Conservation (phyloP, 768 basidiomycete species). For the Pleurotus citrinopileatus region DNA sequence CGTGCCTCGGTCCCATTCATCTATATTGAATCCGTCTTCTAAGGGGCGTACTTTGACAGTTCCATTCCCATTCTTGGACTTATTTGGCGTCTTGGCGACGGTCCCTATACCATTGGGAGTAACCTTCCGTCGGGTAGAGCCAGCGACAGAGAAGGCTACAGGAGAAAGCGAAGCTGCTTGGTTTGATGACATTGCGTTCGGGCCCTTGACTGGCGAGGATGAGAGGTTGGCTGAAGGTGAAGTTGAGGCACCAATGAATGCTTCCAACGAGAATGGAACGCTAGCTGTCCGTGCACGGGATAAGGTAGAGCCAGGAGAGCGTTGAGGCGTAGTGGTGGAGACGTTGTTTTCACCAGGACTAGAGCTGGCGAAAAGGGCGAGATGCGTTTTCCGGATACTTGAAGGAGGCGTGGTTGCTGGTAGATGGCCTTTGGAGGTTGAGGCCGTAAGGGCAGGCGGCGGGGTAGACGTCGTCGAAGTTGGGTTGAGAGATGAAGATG, state of each 20-base stretch:
- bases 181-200: background rate
- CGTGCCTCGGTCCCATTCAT: slow-evolving; percentile 25
- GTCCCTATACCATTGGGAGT: background rate
- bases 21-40: slow-evolving; percentile 14
- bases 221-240: background rate
- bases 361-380: background rate
- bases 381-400: slow-evolving; percentile 3
- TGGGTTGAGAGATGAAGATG: slow-evolving; percentile 8
- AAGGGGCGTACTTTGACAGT: background rate
- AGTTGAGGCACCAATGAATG: background rate
- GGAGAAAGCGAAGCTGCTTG: background rate
- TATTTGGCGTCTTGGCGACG: background rate
- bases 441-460: background rate
- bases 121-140: background rate
- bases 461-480: background rate
- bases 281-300: slow-evolving; percentile 1
- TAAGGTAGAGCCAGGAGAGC: slow-evolving; percentile 4
- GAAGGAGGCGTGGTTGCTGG: background rate
- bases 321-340: background rate
- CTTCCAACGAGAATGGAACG: slow-evolving; percentile 2
- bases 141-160: background rate
- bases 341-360: slow-evolving; percentile 1
- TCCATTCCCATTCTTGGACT: background rate
- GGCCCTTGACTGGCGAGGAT: background rate
- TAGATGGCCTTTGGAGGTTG: background rate